These are phyloP conservation scores for Orbilia quercus DNA, from an alignment of 2,329 filamentous ascomycete genomes.

Conservation along the genomic window DNA sequence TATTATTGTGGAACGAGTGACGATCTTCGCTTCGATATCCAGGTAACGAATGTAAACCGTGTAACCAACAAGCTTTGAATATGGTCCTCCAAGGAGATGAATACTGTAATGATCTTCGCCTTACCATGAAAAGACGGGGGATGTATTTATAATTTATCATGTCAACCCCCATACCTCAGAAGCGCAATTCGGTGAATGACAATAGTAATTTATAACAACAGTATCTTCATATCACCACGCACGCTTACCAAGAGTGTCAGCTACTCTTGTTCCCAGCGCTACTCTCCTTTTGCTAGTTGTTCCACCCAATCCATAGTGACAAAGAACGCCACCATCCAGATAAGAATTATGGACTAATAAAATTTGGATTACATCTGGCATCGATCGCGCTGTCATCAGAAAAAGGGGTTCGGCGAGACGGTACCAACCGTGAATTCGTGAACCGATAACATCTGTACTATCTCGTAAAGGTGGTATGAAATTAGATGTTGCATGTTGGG, in stretches of 20 bases:
- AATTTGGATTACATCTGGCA: slow-evolving; percentile 1
- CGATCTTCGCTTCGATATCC: slow-evolving; percentile 2
- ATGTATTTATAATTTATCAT: slow-evolving; percentile 24
- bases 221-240: no score
- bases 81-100: slow-evolving; percentile 1
- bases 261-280: no score
- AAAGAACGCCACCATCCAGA: neutral
- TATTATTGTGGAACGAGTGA: slow-evolving; percentile 14
- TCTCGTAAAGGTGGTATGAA: slow-evolving; percentile 34
- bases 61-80: neutral
- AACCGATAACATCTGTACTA: neutral
- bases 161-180: neutral
- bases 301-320: neutral
- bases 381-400: neutral
- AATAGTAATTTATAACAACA: no score
- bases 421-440: slow-evolving; percentile 6
- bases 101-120: slow-evolving; percentile 26
- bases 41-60: slow-evolving; percentile 29
- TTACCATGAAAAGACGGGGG: slow-evolving; percentile 9
- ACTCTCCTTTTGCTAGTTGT: neutral
- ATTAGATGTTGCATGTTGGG: slow-evolving; percentile 19
- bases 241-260: no score
- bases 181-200: no score
- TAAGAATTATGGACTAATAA: slow-evolving; percentile 6
- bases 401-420: slow-evolving; percentile 49